A percentile compares a stretch with the other conserved stretches of the same genome.
Conservation (phyloP, 257 asterid genomes). For the Jasminum sambac region DNA sequence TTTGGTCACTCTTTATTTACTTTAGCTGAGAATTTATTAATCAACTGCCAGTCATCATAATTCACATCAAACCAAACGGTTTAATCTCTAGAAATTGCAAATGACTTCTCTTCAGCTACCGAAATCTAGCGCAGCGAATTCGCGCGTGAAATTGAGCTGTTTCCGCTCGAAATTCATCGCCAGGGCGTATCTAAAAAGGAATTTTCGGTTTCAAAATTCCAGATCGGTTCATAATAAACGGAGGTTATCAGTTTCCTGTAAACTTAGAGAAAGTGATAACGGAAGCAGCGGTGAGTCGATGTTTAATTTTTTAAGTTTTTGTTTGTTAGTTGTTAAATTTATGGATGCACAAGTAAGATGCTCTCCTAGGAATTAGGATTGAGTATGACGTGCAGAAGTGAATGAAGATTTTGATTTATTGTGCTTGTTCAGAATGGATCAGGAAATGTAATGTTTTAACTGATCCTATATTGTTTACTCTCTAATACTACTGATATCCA, state of each 20-base stretch:
- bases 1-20: conserved; percentile 27
- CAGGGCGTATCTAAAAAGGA: conserved; percentile 24
- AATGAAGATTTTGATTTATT: not conserved
- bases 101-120: conserved; percentile 68
- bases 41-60: conserved; percentile 5
- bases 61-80: not conserved
- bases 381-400: not conserved
- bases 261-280: conserved; percentile 44
- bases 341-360: not conserved
- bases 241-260: conserved; percentile 51
- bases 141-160: conserved; percentile 35
- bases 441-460: not conserved
- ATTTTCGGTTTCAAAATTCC: conserved; percentile 35
- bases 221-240: conserved; percentile 26
- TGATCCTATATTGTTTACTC: not conserved
- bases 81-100: not conserved
- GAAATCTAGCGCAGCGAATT: conserved; percentile 50
- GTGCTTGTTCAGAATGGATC: not conserved
- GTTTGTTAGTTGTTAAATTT: not conserved
- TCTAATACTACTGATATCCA: not conserved
- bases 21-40: not conserved
- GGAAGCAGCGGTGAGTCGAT: conserved; percentile 50
- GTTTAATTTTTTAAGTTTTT: not conserved
- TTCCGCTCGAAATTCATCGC: conserved; percentile 32
- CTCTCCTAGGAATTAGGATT: not conserved